Base-by-base conservation (phyloP, 768 basidiomycete species). In the Roridomyces roridus region DNA sequence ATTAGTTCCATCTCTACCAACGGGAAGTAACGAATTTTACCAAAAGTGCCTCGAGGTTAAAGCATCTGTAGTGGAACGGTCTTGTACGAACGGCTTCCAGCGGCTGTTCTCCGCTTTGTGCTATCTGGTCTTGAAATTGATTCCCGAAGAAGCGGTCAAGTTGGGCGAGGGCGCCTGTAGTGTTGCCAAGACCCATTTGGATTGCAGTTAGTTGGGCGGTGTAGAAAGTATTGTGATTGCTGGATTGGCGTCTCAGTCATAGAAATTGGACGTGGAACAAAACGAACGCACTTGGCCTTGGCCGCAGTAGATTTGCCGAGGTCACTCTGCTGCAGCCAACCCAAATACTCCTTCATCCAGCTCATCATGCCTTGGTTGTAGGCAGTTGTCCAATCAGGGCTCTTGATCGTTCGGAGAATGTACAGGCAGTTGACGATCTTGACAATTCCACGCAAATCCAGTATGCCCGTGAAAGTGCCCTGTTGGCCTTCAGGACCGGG, bases 31-130 rank as follows among this genome's bases (percentile, higher is more conserved):
- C 31, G 15, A 11, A 15, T 34, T 4, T 81, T 76, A 81, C 82
- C 57, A 84, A 80, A 71, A 85, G 68, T 1, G 83, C 85, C 55
- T 84, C 83, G 9, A 85, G 67, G 60, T 85, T 85, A 73, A 84
- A 86, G 45, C 74, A 77, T 7, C 84, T 77, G 64, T 86, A 86
- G 63, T 85, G 85, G 62, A 66, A 81, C 6, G 85, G 84, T 12
- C 80, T 72, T 6, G 83, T 81, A 17, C 85, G 78, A 17, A 79
- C 72, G 4, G 82, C 77, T 65, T 85, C 85, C 44, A 84, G 79
- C 7, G 84, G 85, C 66, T 85, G 81, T 63, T 85, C 85, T 6
- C 85, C 84, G 40, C 73, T 75, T 5, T 70, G 70, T 2, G 79
- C 78, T 29, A 85, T 76, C 60, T 85, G 84, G 43, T 81, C 76